These are phyloP conservation scores for Thelonectria rubi DNA, from an alignment of 2,329 filamentous ascomycete genomes.

Conservation along the genomic window DNA sequence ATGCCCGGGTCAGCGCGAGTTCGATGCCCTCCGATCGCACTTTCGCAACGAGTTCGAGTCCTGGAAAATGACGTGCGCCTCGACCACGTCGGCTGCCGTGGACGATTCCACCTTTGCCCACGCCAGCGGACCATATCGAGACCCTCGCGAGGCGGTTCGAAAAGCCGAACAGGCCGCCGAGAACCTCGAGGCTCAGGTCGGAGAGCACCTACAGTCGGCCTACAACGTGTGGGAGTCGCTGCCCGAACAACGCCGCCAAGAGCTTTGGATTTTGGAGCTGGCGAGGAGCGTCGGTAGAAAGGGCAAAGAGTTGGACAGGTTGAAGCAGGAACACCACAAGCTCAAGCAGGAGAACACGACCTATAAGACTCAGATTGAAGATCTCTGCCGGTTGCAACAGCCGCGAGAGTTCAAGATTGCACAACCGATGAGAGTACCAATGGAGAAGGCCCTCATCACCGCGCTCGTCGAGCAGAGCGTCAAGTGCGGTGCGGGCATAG, in stretches of 20 bases:
- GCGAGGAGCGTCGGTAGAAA: conserved; percentile 67
- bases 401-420: conserved; percentile 66
- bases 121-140: conserved; percentile 49
- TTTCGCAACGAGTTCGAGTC: conserved; percentile 73
- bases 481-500: conserved; percentile 52
- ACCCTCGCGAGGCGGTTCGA: conserved; percentile 57
- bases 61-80: conserved; percentile 66
- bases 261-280: conserved; percentile 70
- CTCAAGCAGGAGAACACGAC: conserved; percentile 66
- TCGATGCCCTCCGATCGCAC: conserved; percentile 73
- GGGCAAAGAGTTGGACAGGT: conserved; percentile 62
- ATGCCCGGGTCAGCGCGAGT: conserved; percentile 78
- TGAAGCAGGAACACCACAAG: conserved; percentile 60
- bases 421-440: conserved; percentile 60
- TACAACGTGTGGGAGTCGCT: conserved; percentile 80
- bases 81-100: conserved; percentile 57
- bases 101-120: conserved; percentile 64
- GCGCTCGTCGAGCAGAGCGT: conserved; percentile 57
- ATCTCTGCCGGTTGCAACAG: conserved; percentile 66
- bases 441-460: conserved; percentile 59
- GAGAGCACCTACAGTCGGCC: conserved; percentile 79
- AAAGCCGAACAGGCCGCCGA: conserved; percentile 63
- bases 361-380: conserved; percentile 66
- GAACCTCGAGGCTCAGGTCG: conserved; percentile 73
- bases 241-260: conserved; percentile 61